Evolutionary conservation across 108 stramenopile species (phyloP).

Genomic region (Fragilaria radians): DNA sequence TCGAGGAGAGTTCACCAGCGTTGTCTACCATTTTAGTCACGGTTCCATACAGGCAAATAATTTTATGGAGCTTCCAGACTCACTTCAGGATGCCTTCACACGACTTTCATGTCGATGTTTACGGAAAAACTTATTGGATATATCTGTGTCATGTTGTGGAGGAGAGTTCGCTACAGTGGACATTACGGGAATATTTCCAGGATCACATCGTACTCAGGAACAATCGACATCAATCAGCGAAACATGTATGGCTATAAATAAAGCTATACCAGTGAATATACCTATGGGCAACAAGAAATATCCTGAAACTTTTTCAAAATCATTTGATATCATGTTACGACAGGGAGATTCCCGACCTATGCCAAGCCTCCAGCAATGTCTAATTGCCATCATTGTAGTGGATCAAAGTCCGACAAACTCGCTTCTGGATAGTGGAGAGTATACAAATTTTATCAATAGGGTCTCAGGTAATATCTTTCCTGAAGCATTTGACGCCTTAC

Average conservation of each 20-base stretch:
- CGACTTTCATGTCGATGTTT: not conserved
- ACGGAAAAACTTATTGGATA: not conserved
- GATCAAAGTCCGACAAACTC: not conserved
- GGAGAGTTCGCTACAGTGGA: not conserved
- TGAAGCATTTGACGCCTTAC: constrained; percentile 9
- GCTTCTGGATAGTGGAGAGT: not conserved
- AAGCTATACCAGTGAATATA: too few relatives aligned
- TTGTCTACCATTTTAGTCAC: not conserved
- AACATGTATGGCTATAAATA: not conserved
- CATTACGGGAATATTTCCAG: not conserved
- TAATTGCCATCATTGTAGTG: not conserved
- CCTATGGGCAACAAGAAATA: too few relatives aligned
- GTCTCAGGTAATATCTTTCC: constrained; percentile 7
- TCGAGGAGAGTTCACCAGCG: not conserved
- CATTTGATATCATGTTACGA: too few relatives aligned
- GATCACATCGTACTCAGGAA: not conserved
- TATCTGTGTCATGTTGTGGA: not conserved
- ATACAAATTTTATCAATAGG: not conserved
- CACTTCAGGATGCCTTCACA: not conserved
- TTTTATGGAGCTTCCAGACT: not conserved
- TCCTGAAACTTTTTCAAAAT: too few relatives aligned
- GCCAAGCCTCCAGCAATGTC: not conserved
- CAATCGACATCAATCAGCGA: not conserved
- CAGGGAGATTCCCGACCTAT: too few relatives aligned
- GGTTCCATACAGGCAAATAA: not conserved